These are phyloP conservation scores for Gilbertella persicaria DNA, from an alignment of 371 early-diverging fungal genomes.

Conservation along the genomic window DNA sequence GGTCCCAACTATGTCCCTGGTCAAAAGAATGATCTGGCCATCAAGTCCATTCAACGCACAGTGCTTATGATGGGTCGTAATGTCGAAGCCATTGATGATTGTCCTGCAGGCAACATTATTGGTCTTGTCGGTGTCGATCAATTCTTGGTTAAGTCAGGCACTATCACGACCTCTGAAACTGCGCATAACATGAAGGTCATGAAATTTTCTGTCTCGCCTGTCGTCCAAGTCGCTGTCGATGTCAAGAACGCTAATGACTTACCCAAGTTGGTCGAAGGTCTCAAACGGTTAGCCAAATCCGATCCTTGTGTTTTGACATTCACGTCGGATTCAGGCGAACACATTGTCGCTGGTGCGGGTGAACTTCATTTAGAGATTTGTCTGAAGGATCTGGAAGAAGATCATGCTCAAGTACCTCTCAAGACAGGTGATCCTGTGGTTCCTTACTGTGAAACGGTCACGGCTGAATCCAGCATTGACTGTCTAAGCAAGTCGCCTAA, in stretches of 20 bases:
- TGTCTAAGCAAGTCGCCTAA: slow-evolving; percentile 99
- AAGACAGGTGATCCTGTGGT: slow-evolving; percentile 97
- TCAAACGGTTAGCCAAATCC: slow-evolving; percentile 97
- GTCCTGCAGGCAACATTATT: slow-evolving; percentile 99
- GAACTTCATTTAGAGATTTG: slow-evolving; percentile 99
- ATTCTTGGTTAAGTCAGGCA: slow-evolving; percentile 99
- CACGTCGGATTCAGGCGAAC: slow-evolving; percentile 96
- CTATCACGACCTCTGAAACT: slow-evolving; percentile 93
- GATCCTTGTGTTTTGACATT: slow-evolving; percentile 98
- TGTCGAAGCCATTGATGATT: slow-evolving; percentile 98
- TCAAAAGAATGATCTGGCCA: slow-evolving; percentile 91
- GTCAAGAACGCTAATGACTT: slow-evolving; percentile 95
- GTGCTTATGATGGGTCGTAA: slow-evolving; percentile 99
- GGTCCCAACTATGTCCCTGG: slow-evolving; percentile 98
- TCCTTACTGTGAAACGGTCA: slow-evolving; percentile 96
- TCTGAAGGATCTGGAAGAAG: slow-evolving; percentile 99
- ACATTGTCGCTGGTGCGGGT: slow-evolving; percentile 99
- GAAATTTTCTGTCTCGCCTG: slow-evolving; percentile 99
- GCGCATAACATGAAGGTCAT: slow-evolving; percentile 99
- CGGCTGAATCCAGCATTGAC: slow-evolving; percentile 77
- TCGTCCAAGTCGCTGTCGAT: slow-evolving; percentile 98
- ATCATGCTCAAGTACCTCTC: slow-evolving; percentile 98
- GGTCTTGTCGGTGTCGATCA: slow-evolving; percentile 99
- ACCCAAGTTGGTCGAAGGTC: slow-evolving; percentile 99
- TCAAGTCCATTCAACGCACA: slow-evolving; percentile 98